phyloP scores from a whole-genome alignment of 2,329 filamentous ascomycete genomes.

The Aplosporella prunicola region DNA sequence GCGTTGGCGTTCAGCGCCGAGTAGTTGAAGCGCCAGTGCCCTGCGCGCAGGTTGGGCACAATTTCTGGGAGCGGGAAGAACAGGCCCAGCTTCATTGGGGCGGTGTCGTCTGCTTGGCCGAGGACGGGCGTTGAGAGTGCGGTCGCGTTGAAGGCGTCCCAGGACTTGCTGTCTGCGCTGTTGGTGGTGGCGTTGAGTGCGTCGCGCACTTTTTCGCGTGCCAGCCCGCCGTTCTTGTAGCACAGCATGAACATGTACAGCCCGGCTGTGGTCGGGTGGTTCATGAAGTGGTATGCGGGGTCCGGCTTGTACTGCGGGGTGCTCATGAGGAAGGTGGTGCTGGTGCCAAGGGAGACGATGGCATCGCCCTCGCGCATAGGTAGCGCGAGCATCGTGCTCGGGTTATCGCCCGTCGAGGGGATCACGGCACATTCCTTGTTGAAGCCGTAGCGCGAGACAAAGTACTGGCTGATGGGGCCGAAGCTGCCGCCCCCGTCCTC shows the following conservation, averaged over 20 bases:
- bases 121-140: constrained; percentile 61
- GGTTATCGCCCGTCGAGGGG: constrained; percentile 93
- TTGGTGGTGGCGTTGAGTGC: constrained; percentile 51
- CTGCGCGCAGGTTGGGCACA: constrained; percentile 78
- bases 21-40: constrained; percentile 76
- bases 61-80: constrained; percentile 95
- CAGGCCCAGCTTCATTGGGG: constrained; percentile 74
- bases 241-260: constrained; percentile 99
- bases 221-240: constrained; percentile 96
- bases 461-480: constrained; percentile 70
- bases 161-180: constrained; percentile 44
- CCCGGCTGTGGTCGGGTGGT: constrained; percentile 81
- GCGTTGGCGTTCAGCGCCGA: not conserved
- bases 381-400: constrained; percentile 83
- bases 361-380: constrained; percentile 81
- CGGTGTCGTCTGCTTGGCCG: constrained; percentile 42
- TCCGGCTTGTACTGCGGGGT: constrained; percentile 86
- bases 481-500: constrained; percentile 72
- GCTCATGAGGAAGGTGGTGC: constrained; percentile 95
- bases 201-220: constrained; percentile 82
- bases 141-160: constrained; percentile 71
- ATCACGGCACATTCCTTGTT: constrained; percentile 62
- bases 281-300: constrained; percentile 93
- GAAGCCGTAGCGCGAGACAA: constrained; percentile 70
- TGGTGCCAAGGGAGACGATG: constrained; percentile 90